Percentiles rank a stretch among this genome's conserved stretches.
These are phyloP conservation scores for Lecanicillium sp. DNA, from an alignment of 2,329 filamentous ascomycete genomes.

Conservation along the genomic window DNA sequence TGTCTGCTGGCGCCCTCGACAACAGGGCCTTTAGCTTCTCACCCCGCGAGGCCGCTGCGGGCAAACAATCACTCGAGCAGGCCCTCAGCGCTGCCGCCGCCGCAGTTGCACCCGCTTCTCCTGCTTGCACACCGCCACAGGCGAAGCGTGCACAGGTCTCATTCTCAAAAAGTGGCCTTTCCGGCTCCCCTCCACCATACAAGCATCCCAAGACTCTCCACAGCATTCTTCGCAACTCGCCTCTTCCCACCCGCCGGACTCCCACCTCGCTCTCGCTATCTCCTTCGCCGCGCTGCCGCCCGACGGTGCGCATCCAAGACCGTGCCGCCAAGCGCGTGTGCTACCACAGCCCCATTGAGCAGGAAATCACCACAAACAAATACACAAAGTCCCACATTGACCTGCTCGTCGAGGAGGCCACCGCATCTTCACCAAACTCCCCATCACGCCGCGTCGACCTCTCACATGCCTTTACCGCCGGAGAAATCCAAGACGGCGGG, in stretches of 20 bases:
- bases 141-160: constrained; percentile 11
- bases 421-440: constrained; percentile 38
- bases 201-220: constrained; percentile 52
- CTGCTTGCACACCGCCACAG: background rate
- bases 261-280: constrained; percentile 35
- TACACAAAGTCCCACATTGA: constrained; percentile 61
- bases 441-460: constrained; percentile 38
- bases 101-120: background rate
- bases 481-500: constrained; percentile 54
- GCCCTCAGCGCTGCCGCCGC: constrained; percentile 1
- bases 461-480: constrained; percentile 44
- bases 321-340: constrained; percentile 51
- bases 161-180: background rate
- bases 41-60: constrained; percentile 26
- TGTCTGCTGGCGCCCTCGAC: constrained; percentile 49
- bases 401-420: constrained; percentile 51
- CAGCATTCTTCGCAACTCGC: constrained; percentile 62
- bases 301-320: constrained; percentile 21
- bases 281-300: constrained; percentile 47
- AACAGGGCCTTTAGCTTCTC: constrained; percentile 42
- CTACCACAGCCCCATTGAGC: constrained; percentile 56
- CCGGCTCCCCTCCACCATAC: constrained; percentile 42
- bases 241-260: constrained; percentile 44
- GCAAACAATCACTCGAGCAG: constrained; percentile 1
- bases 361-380: constrained; percentile 57